These are phyloP conservation scores for Yamadazyma songkhlaensis DNA, from an alignment of 1,139 yeast genomes.

Conservation along the genomic window DNA sequence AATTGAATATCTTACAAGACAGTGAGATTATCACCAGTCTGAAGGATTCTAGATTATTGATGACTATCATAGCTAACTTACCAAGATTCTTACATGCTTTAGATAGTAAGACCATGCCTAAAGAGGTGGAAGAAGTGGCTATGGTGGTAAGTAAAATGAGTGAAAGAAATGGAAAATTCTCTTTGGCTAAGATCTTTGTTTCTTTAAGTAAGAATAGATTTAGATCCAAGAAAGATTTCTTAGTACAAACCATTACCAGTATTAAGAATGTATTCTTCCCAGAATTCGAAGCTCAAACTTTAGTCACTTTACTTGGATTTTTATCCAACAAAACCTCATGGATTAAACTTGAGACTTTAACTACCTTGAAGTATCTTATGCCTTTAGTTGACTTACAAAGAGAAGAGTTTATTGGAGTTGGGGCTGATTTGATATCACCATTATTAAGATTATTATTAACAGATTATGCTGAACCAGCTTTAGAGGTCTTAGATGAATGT, in stretches of 20 bases:
- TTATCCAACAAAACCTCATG: constrained; percentile 73
- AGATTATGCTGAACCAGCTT: constrained; percentile 82
- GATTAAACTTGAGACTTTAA: constrained; percentile 80
- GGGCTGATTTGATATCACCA: constrained; percentile 94
- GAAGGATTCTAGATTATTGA: constrained; percentile 64
- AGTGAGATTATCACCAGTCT: constrained; percentile 73
- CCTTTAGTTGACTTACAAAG: constrained; percentile 75
- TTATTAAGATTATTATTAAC: constrained; percentile 77
- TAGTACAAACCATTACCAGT: constrained; percentile 74
- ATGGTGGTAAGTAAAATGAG: constrained; percentile 59
- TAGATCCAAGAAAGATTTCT: constrained; percentile 83
- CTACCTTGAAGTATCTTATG: constrained; percentile 66
- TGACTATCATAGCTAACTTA: constrained; percentile 72
- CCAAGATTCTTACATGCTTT: constrained; percentile 84
- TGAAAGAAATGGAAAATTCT: constrained; percentile 51
- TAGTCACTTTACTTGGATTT: constrained; percentile 74
- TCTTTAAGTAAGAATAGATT: constrained; percentile 78
- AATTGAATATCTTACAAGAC: constrained; percentile 62
- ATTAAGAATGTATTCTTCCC: constrained; percentile 71
- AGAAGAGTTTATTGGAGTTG: constrained; percentile 83
- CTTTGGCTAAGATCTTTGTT: constrained; percentile 68
- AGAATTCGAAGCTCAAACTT: constrained; percentile 66
- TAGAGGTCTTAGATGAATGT: constrained; percentile 86
- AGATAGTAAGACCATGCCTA: constrained; percentile 50
- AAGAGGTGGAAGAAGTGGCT: constrained; percentile 60